A percentile compares a stretch with the other conserved stretches of the same genome.
phyloP scores from a whole-genome alignment of 2,329 filamentous ascomycete genomes.

The Hypoxylon sp. region DNA sequence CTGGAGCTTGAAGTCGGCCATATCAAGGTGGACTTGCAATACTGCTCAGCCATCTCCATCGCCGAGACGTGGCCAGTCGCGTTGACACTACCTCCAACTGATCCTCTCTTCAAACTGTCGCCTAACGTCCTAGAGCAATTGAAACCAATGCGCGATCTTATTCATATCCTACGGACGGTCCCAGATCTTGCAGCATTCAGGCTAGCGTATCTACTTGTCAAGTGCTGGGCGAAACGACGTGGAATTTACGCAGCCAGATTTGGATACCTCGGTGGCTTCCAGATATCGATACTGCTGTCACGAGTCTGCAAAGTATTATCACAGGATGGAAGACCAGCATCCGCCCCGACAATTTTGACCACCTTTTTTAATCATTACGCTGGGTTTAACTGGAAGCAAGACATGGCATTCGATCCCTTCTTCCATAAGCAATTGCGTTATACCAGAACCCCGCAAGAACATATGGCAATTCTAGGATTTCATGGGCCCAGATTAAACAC shows the following conservation, averaged over 20 bases:
- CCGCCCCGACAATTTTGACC: conserved; percentile 64
- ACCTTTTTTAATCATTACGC: conserved; percentile 75
- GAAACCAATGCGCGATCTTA: conserved; percentile 72
- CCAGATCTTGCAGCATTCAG: conserved; percentile 70
- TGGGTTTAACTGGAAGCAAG: conserved; percentile 67
- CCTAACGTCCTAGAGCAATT: conserved; percentile 70
- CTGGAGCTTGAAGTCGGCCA: conserved; percentile 70
- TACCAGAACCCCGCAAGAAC: conserved; percentile 67
- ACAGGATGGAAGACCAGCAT: conserved; percentile 53
- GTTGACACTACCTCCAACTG: conserved; percentile 61
- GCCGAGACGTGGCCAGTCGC: conserved; percentile 65
- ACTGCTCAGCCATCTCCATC: conserved; percentile 70
- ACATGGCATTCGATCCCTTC: conserved; percentile 70
- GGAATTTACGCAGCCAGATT: conserved; percentile 75
- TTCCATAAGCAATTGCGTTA: conserved; percentile 67
- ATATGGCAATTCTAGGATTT: conserved; percentile 73
- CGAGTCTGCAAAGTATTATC: conserved; percentile 69
- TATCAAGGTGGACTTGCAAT: conserved; percentile 74
- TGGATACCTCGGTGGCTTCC: conserved; percentile 74
- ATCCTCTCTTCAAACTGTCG: conserved; percentile 68
- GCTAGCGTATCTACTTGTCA: conserved; percentile 69
- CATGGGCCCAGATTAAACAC: conserved; percentile 73
- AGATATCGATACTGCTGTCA: conserved; percentile 72
- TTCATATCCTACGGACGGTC: conserved; percentile 70
- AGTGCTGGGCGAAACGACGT: conserved; percentile 70